Conservation (phyloP, 441 rosid species). For the Macaranga tanarius region DNA sequence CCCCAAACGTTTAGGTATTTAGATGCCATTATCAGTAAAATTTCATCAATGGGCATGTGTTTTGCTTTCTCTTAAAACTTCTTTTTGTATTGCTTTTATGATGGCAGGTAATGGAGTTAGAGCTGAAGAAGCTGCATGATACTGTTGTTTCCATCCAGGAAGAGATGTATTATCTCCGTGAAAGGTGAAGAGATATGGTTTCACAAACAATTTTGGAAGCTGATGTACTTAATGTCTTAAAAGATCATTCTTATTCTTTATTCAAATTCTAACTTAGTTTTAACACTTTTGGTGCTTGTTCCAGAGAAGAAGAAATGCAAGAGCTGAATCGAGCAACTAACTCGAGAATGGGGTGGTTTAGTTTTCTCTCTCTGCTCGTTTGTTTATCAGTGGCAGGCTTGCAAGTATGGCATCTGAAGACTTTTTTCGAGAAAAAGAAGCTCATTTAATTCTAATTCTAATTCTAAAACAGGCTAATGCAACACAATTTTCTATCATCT, state of each 20-base stretch:
- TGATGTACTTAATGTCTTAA: not conserved
- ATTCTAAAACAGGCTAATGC: not conserved
- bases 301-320: slow-evolving; percentile 85
- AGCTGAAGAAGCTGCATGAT: slow-evolving; percentile 74
- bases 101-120: slow-evolving; percentile 63
- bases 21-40: not conserved
- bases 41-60: not conserved
- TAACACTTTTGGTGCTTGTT: slow-evolving; percentile 7
- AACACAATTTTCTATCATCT: slow-evolving; percentile 3
- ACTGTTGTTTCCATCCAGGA: slow-evolving; percentile 59
- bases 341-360: slow-evolving; percentile 57
- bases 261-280: not conserved
- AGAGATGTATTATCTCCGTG: slow-evolving; percentile 79
- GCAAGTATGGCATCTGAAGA: slow-evolving; percentile 88
- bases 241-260: not conserved
- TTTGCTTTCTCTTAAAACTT: no score
- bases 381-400: slow-evolving; percentile 72
- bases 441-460: slow-evolving; percentile 45
- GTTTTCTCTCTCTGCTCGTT: slow-evolving; percentile 56
- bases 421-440: slow-evolving; percentile 85
- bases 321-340: slow-evolving; percentile 62
- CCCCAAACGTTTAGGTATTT: not conserved
- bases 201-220: not conserved
- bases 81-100: not conserved
- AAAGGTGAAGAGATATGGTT: slow-evolving; percentile 45